These are phyloP conservation scores for Ogataea dorogensis DNA, from an alignment of 805 yeast species.

Conservation along the genomic window DNA sequence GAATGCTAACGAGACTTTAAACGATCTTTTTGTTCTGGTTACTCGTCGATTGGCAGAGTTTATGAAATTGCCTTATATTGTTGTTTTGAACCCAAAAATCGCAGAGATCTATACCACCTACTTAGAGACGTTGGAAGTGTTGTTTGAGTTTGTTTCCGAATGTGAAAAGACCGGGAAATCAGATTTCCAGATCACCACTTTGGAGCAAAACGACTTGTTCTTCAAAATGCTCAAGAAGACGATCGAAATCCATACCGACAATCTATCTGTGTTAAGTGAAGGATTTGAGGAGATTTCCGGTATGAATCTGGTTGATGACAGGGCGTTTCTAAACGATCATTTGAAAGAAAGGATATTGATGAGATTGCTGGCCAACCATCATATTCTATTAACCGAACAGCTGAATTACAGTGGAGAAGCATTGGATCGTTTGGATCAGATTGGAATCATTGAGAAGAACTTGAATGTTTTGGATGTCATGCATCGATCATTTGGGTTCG, in stretches of 20 bases:
- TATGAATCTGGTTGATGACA: conserved; percentile 27
- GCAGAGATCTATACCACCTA: conserved; percentile 74
- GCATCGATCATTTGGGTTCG: conserved; percentile 65
- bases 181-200: conserved; percentile 40
- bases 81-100: conserved; percentile 82
- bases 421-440: conserved; percentile 40
- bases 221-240: conserved; percentile 54
- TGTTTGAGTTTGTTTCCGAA: conserved; percentile 38
- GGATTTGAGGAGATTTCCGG: conserved; percentile 67
- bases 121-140: conserved; percentile 59
- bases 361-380: conserved; percentile 85
- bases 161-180: conserved; percentile 15
- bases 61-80: conserved; percentile 76
- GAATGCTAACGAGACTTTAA: conserved; percentile 56
- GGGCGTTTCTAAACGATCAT: conserved; percentile 65
- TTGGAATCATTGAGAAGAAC: conserved; percentile 67
- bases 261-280: conserved; percentile 73
- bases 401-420: conserved; percentile 37
- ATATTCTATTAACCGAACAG: conserved; percentile 56
- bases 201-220: conserved; percentile 54
- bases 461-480: conserved; percentile 64
- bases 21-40: conserved; percentile 55
- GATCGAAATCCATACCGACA: conserved; percentile 78
- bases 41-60: conserved; percentile 72
- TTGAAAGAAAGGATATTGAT: conserved; percentile 81